Evolutionary conservation across 805 yeast genomes (phyloP).

Genomic region (Tetrapisispora nanseiensis): DNA sequence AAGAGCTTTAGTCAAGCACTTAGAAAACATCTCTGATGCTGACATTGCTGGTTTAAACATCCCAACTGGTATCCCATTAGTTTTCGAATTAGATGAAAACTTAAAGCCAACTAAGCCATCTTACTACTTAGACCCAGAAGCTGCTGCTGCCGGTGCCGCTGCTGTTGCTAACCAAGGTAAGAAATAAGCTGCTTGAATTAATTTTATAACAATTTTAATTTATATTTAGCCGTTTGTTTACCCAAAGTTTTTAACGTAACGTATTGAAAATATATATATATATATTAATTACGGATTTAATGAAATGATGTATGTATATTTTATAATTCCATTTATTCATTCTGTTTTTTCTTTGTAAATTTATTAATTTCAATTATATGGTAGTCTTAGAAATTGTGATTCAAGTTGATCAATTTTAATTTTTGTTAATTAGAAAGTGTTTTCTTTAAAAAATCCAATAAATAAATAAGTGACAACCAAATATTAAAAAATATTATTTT

Average conservation of each 20-base stretch:
- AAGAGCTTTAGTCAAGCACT: slow-evolving; percentile 92
- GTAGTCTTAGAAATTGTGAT: too few relatives aligned
- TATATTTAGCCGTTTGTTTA: not conserved
- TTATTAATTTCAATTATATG: too few relatives aligned
- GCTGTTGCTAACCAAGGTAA: slow-evolving; percentile 97
- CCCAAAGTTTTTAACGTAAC: slow-evolving; percentile 1
- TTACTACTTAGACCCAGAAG: slow-evolving; percentile 97
- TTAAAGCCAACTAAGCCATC: slow-evolving; percentile 87
- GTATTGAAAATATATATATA: slow-evolving; percentile 3
- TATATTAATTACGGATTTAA: slow-evolving; percentile 2
- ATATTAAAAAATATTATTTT: too few relatives aligned
- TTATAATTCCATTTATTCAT: not conserved
- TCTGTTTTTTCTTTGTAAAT: not conserved
- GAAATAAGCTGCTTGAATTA: slow-evolving; percentile 26
- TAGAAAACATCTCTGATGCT: slow-evolving; percentile 84
- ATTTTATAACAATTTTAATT: not conserved
- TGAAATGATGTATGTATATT: slow-evolving; percentile 1
- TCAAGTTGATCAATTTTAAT: too few relatives aligned
- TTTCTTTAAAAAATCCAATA: not conserved
- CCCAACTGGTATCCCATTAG: slow-evolving; percentile 98
- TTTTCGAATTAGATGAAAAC: slow-evolving; percentile 81
- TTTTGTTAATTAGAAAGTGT: too few relatives aligned
- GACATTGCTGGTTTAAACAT: slow-evolving; percentile 92
- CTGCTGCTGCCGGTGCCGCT: slow-evolving; percentile 99
- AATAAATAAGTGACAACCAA: too few relatives aligned